Evolutionary conservation across 2,329 filamentous ascomycete species (phyloP).

Genomic region (Nothomitra cinnamomea): DNA sequence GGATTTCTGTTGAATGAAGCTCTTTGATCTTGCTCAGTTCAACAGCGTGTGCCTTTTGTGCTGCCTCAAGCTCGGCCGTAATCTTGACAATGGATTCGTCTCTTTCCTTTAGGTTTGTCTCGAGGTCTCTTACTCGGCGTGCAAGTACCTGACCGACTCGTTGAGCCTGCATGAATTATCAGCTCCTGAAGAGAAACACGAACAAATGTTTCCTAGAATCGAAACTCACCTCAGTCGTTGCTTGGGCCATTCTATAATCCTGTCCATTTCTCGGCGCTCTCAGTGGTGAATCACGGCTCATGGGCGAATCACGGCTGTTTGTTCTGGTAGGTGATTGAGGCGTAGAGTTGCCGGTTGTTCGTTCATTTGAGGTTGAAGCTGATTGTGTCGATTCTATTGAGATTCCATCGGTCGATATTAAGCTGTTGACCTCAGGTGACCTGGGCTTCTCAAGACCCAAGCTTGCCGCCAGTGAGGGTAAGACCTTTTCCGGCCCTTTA

Average conservation of each 20-base stretch:
- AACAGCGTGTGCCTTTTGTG: background rate
- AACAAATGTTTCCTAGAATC: background rate
- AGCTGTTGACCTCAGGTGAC: background rate
- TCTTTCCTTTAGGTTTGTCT: background rate
- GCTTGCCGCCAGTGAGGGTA: background rate
- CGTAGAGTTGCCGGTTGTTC: background rate
- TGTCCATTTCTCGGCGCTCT: background rate
- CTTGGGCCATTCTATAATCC: background rate
- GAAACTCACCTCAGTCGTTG: background rate
- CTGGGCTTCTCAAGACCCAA: background rate
- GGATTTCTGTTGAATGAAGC: background rate
- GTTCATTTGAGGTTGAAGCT: background rate
- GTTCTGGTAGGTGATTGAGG: background rate
- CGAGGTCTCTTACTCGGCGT: slow-evolving; percentile 2
- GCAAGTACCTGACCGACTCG: slow-evolving; percentile 3
- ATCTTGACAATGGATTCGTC: background rate
- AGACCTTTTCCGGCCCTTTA: background rate
- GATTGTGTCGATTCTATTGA: background rate
- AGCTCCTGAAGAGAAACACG: background rate
- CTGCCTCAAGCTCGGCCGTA: background rate
- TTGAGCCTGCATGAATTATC: slow-evolving; percentile 1
- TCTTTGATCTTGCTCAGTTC: background rate
- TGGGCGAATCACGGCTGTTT: too few species aligned
- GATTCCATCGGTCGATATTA: background rate
- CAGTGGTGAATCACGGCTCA: background rate